Conservation (phyloP, 257 asterid species). For the Lycium ferocissimum region DNA sequence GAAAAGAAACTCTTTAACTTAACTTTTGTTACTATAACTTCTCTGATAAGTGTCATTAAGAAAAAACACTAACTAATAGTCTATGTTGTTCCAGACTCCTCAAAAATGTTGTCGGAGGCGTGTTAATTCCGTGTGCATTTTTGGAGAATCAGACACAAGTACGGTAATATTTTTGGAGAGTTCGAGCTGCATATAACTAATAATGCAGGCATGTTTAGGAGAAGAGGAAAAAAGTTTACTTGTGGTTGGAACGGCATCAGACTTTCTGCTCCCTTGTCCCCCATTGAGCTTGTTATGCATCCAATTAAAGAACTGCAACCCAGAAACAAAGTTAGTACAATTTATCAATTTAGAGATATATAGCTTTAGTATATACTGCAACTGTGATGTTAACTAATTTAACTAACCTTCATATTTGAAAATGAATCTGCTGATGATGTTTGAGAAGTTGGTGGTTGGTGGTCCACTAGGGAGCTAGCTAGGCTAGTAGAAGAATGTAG, state of each 20-base stretch:
- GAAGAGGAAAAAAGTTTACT: background rate
- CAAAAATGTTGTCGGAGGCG: background rate
- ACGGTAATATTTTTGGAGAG: background rate
- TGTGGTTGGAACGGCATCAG: constrained; percentile 20
- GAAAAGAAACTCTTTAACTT: background rate
- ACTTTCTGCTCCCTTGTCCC: constrained; percentile 40
- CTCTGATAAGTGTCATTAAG: background rate
- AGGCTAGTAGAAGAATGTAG: background rate
- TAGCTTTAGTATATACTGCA: background rate
- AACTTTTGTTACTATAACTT: no score
- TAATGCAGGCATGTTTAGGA: background rate
- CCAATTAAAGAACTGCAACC: constrained; percentile 52
- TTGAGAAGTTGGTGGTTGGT: background rate
- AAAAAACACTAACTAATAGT: background rate
- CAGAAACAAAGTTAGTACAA: background rate
- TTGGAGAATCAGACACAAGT: background rate
- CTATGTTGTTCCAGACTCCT: background rate
- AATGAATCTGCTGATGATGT: background rate
- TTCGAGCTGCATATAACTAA: fast-evolving
- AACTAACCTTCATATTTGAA: constrained; percentile 59
- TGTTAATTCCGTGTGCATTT: background rate
- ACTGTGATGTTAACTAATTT: background rate
- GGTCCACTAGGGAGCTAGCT: background rate
- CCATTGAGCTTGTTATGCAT: constrained; percentile 47
- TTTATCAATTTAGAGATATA: background rate